Evolutionary conservation across 768 basidiomycete genomes (phyloP).

Genomic region (Amanita muscaria): DNA sequence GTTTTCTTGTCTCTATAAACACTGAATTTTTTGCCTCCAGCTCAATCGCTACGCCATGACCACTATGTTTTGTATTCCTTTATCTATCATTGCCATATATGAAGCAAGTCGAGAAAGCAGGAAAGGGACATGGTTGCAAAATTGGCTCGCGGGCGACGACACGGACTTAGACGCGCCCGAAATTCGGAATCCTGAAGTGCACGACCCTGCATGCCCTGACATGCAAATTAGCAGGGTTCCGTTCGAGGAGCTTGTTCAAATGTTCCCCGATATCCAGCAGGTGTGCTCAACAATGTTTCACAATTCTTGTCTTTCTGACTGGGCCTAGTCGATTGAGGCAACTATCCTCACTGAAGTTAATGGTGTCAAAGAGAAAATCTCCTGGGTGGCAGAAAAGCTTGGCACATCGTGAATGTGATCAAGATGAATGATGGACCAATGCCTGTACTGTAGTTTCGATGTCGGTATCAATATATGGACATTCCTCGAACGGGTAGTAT

Average conservation of each 20-base stretch:
- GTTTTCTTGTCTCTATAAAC: not conserved
- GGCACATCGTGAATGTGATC: constrained; percentile 12
- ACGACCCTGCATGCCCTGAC: constrained; percentile 44
- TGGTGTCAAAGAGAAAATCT: constrained; percentile 42
- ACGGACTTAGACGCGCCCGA: constrained; percentile 40
- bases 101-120: constrained; percentile 49
- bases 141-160: constrained; percentile 61
- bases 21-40: constrained; percentile 21
- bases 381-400: constrained; percentile 28
- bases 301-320: constrained; percentile 1
- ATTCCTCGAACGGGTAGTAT: not conserved
- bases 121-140: constrained; percentile 55
- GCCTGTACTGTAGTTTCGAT: constrained; percentile 6
- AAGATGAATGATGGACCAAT: not conserved
- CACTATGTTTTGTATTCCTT: constrained; percentile 72
- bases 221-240: constrained; percentile 61
- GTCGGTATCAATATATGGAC: constrained; percentile 1
- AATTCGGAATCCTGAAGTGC: constrained; percentile 51
- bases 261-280: constrained; percentile 64
- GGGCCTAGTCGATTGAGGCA: constrained; percentile 56
- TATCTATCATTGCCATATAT: constrained; percentile 63
- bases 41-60: constrained; percentile 77
- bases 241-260: constrained; percentile 61
- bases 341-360: constrained; percentile 57
- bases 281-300: constrained; percentile 32